Base-by-base conservation (phyloP, 306 rosid species). In the Malus asiatica region DNA sequence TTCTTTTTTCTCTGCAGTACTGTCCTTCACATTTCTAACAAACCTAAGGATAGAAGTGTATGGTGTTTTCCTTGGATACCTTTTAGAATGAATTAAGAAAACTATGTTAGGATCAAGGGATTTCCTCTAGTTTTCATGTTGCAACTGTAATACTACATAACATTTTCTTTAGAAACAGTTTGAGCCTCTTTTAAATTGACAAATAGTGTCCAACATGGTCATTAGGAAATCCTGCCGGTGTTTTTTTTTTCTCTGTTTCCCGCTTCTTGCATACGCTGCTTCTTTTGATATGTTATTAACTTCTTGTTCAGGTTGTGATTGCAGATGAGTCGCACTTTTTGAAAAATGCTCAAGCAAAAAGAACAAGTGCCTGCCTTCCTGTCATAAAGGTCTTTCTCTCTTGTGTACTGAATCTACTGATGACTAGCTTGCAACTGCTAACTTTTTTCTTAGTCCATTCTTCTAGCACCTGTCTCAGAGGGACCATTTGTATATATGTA, bases 311-410 rank as follows among this genome's bases (percentile, higher is more conserved):
- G 98, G 88, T 95, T 85, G 98, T 95, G 76, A 95, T 95, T 86
- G 98, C 98, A 60, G 98, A 95, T 82, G 98, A 95, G 83, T 95
- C 98, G 1, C 98, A 95, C 83, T 95, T 68, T 85, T 81, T 95
- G 64, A 95, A 95, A 89, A 95, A 95, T 87, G 95, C 96, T 74
- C 93, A 90, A 83, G 98, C 98, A 80, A 95, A 95, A 88, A 95
- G 98, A 81, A 95, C 98, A 78, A 83, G 88, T 77, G 88, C 96
- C 70, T 78, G 88, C 59, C 90, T 92, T 76, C 98, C 98, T 23
- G 90, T 95, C 74, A 86, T 95, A 82, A 89, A 95, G 97, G 98
- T 91, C 75, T 76, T 61, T 66, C 65, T 35, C 70, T 62, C 73
- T 83, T 78, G 80, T 65, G 20, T 75, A 84, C 32, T 55, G 27